Evolutionary conservation across 495 filamentous ascomycete species (phyloP), one percentile per base, ranked within the genome.

Genomic region (Neurospora cerealis): DNA sequence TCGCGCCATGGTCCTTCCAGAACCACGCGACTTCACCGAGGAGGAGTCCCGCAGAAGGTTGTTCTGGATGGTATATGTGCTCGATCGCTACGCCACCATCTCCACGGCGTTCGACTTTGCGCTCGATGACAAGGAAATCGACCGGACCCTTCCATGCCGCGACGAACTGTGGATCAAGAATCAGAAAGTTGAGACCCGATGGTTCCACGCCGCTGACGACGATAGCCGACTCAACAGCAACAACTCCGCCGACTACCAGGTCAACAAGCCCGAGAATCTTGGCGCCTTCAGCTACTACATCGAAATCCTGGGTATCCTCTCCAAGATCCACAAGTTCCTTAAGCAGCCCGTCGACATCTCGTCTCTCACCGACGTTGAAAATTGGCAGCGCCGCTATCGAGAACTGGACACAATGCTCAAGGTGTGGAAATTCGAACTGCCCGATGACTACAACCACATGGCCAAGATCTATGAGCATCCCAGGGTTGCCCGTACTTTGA

Each of bases 1-100:
- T 46, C 86, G 93, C 69, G 93, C 93, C 19, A 93, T 93, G 81
- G 89, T 93, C 21, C 84, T 97, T 1, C 91, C 93, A 0, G 93
- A 96, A 66, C 86, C 93, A 0, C 90, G 91, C 42, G 92, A 93
- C 66, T 97, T 93, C 83, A 91, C 95, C 73, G 94, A 97, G 79
- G 93, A 97, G 70, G 94, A 97, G 78, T 91, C 93, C 66, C 85
- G 93, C 48, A 85, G 94, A 48, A 86, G 94, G 8, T 83, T 97
- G 1, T 96, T 97, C 83, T 97, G 94, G 94, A 95, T 94, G 92
- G 90, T 96, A 37, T 97, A 96, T 77, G 79, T 96, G 37, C 86
- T 97, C 41, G 94, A 97, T 81, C 87, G 94, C 48, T 96, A 96
- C 76, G 93, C 94, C 1, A 96, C 93, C 2, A 88, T 96, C 66